Conservation (phyloP, 495 filamentous ascomycete species). For the Cercophora newfieldiana region DNA sequence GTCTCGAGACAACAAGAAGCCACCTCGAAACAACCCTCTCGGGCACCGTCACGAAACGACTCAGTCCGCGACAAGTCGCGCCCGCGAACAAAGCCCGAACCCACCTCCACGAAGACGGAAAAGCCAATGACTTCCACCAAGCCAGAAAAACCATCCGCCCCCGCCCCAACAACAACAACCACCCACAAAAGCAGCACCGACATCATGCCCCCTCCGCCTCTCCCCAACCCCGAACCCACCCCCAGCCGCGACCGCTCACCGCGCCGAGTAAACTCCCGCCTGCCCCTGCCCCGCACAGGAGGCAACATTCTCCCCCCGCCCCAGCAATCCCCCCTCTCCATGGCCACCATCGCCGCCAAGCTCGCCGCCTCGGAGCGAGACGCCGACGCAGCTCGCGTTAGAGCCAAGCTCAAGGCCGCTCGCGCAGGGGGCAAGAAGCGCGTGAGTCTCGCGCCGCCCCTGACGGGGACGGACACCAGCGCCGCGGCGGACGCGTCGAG, state of each 20-base stretch:
- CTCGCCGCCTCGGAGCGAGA: conserved; percentile 57
- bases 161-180: background rate
- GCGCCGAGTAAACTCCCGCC: conserved; percentile 36
- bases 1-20: background rate
- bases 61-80: background rate
- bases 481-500: conserved; percentile 13
- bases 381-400: conserved; percentile 55
- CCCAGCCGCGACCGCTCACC: conserved; percentile 24
- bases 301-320: conserved; percentile 33
- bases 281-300: conserved; percentile 39
- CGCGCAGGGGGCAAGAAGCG: conserved; percentile 22
- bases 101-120: background rate
- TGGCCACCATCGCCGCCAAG: conserved; percentile 56
- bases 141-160: background rate
- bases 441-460: conserved; percentile 13
- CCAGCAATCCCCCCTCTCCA: conserved; percentile 52
- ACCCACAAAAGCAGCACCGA: conserved; percentile 1
- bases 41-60: background rate
- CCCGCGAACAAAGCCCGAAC: background rate
- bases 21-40: background rate
- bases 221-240: conserved; percentile 21
- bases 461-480: conserved; percentile 7
- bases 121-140: background rate
- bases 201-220: conserved; percentile 9
- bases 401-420: conserved; percentile 55